These are phyloP conservation scores for Hericium alpestre DNA, from an alignment of 768 basidiomycete genomes.

Conservation along the genomic window DNA sequence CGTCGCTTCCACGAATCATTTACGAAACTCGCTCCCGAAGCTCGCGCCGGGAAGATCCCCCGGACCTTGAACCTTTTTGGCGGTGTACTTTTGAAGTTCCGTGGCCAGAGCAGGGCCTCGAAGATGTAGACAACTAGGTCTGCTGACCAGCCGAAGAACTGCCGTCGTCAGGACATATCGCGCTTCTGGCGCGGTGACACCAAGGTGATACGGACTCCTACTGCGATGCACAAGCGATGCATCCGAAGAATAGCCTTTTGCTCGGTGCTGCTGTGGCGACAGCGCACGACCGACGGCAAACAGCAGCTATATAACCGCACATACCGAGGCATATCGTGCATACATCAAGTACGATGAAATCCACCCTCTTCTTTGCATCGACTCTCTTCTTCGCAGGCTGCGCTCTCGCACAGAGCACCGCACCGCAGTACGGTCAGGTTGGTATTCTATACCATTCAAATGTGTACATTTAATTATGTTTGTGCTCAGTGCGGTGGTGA, in stretches of 20 bases:
- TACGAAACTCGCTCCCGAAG: too few species aligned
- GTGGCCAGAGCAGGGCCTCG: too few species aligned
- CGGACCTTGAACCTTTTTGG: too few species aligned
- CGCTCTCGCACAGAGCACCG: not conserved
- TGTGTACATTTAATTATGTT: not conserved
- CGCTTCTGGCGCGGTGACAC: too few species aligned
- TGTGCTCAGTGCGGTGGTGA: not conserved
- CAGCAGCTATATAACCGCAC: not conserved
- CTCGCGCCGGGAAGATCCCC: too few species aligned
- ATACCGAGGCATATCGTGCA: too few species aligned
- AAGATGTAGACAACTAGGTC: not conserved
- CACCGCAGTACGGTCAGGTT: constrained; percentile 1
- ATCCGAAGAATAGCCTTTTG: constrained; percentile 4
- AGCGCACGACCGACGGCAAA: not conserved
- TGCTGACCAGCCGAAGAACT: not conserved
- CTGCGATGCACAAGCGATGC: not conserved
- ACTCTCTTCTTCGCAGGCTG: not conserved
- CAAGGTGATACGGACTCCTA: not conserved
- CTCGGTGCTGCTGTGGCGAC: not conserved
- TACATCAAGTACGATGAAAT: not conserved
- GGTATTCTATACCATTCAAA: not conserved
- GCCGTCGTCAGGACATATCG: not conserved
- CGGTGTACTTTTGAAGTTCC: too few species aligned
- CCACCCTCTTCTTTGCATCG: not conserved
- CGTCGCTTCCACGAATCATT: too few species aligned